These are phyloP conservation scores for Ogataea philodendri DNA, from an alignment of 805 yeast species.

Conservation along the genomic window DNA sequence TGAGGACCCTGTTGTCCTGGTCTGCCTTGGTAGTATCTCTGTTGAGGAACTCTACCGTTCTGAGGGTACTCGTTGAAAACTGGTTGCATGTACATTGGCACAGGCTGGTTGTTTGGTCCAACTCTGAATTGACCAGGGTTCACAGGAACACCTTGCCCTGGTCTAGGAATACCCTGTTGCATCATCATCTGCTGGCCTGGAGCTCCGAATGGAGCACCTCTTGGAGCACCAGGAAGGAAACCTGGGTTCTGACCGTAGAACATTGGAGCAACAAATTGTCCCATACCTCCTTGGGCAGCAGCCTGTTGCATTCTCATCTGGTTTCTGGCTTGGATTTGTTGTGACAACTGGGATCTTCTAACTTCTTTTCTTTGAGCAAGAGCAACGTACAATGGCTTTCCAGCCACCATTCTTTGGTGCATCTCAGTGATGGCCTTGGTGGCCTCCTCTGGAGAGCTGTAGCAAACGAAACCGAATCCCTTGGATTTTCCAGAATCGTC, in stretches of 20 bases:
- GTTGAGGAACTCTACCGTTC: conserved; percentile 47
- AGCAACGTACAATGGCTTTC: conserved; percentile 97
- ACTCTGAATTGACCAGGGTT: conserved; percentile 57
- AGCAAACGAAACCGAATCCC: conserved; percentile 98
- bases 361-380: conserved; percentile 98
- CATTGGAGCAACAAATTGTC: conserved; percentile 85
- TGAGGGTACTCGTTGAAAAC: conserved; percentile 65
- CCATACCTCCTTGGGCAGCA: conserved; percentile 81
- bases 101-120: conserved; percentile 83
- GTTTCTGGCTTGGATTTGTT: conserved; percentile 97
- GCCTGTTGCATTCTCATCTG: conserved; percentile 98
- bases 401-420: conserved; percentile 94
- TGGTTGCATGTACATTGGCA: conserved; percentile 82
- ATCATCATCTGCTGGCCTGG: conserved; percentile 80
- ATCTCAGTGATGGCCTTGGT: conserved; percentile 97
- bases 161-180: conserved; percentile 63
- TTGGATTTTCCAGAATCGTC: conserved; percentile 93
- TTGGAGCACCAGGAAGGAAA: conserved; percentile 66
- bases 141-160: conserved; percentile 56
- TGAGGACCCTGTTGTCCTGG: conserved; percentile 26
- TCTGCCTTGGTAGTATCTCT: conserved; percentile 45
- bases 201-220: conserved; percentile 75
- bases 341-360: conserved; percentile 94
- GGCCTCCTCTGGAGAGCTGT: conserved; percentile 97
- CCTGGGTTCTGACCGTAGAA: conserved; percentile 84